Evolutionary conservation across 345 rosid genomes (phyloP).

Genomic region (Passiflora organensis): DNA sequence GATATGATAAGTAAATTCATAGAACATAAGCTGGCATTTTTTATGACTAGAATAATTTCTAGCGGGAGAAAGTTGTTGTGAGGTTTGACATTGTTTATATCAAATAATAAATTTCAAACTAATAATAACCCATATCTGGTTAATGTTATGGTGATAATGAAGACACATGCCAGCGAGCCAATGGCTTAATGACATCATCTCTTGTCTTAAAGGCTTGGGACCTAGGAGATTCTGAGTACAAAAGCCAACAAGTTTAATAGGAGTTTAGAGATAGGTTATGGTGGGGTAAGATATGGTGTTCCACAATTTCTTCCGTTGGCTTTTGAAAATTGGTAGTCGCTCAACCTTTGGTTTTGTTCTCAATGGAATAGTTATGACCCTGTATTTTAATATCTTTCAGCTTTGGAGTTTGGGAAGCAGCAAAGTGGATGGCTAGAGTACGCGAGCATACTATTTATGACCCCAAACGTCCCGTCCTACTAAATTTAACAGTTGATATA

Average conservation of each 20-base stretch:
- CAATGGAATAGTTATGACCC: not conserved
- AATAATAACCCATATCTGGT: no score
- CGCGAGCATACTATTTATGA: slow-evolving; percentile 64
- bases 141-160: no score
- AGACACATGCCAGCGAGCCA: no score
- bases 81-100: no score
- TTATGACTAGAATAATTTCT: not conserved
- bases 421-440: slow-evolving; percentile 81
- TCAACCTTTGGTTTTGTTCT: not conserved
- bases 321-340: slow-evolving; percentile 2
- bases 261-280: no score
- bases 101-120: no score
- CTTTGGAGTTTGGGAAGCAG: slow-evolving; percentile 96
- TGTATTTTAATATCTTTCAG: slow-evolving; percentile 23
- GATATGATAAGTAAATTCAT: not conserved
- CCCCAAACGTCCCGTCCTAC: slow-evolving; percentile 60
- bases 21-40: not conserved
- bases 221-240: no score
- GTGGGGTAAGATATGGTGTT: no score
- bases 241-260: no score
- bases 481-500: slow-evolving; percentile 65
- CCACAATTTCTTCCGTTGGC: no score
- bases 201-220: no score
- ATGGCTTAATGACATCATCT: no score
- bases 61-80: not conserved